Evolutionary conservation across 345 rosid species (phyloP).

Genomic region (Acer negundo): DNA sequence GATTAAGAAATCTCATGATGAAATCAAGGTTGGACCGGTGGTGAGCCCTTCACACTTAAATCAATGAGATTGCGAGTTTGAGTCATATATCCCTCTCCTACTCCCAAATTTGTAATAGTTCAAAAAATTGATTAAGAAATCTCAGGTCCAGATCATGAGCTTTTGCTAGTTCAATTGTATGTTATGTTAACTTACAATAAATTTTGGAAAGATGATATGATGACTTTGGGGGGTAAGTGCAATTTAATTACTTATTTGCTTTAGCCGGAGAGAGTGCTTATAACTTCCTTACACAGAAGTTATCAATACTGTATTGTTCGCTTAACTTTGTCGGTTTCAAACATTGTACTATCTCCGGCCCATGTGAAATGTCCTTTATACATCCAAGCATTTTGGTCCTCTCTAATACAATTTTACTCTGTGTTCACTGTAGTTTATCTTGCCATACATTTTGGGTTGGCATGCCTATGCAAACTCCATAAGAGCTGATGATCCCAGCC

Average conservation of each 20-base stretch:
- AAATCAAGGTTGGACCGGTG: background rate
- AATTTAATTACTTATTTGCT: background rate
- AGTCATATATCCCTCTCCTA: background rate
- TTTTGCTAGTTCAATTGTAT: background rate
- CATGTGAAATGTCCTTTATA: background rate
- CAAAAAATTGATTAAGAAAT: background rate
- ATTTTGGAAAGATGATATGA: background rate
- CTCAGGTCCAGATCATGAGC: background rate
- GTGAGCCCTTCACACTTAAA: background rate
- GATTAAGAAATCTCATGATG: background rate
- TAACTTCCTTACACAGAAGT: background rate
- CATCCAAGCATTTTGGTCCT: background rate
- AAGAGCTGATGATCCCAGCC: slow-evolving; percentile 50
- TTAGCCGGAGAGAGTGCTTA: background rate
- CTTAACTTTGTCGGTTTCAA: background rate
- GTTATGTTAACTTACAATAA: background rate
- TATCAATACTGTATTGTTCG: background rate
- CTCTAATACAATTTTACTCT: background rate
- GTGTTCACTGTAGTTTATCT: slow-evolving; percentile 55
- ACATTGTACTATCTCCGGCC: background rate
- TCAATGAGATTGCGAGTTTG: background rate
- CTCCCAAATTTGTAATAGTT: background rate
- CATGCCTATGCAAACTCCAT: slow-evolving; percentile 63
- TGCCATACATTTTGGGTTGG: slow-evolving; percentile 90
- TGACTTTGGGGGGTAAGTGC: background rate